A percentile compares a stretch with the other conserved stretches of the same genome.
Conservation (phyloP, 2,329 filamentous ascomycete genomes). For the Didymella keratinophila region DNA sequence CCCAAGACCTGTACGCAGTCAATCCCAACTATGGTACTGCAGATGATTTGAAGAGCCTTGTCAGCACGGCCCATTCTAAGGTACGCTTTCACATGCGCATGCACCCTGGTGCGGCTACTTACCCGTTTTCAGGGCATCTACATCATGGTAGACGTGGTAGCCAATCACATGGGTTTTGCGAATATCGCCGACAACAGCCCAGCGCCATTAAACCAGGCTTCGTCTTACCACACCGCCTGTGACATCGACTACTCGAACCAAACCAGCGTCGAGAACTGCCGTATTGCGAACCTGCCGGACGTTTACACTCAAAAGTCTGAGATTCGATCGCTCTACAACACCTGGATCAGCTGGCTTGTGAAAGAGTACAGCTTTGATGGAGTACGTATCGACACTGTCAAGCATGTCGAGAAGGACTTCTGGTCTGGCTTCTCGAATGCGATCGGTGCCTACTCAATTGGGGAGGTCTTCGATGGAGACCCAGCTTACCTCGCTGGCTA, state of each 20-base stretch:
- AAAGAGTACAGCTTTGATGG: conserved; percentile 57
- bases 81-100: conserved; percentile 40
- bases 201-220: conserved; percentile 37
- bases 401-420: conserved; percentile 67
- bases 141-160: conserved; percentile 62
- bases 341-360: conserved; percentile 44
- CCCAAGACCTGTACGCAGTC: conserved; percentile 56
- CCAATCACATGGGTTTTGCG: conserved; percentile 55
- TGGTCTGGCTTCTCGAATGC: conserved; percentile 63
- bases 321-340: conserved; percentile 35
- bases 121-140: conserved; percentile 47
- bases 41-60: conserved; percentile 57
- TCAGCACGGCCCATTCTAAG: conserved; percentile 56
- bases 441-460: conserved; percentile 66
- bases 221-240: conserved; percentile 39
- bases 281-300: conserved; percentile 43
- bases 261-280: conserved; percentile 42
- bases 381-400: conserved; percentile 68
- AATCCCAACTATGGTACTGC: conserved; percentile 60
- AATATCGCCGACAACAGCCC: conserved; percentile 40
- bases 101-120: conserved; percentile 1
- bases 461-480: conserved; percentile 67
- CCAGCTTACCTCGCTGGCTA: conserved; percentile 62
- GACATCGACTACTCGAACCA: conserved; percentile 45
- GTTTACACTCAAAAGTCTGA: conserved; percentile 37